A percentile compares a stretch with the other conserved stretches of the same genome.
Conservation (phyloP, 768 basidiomycete genomes). For the Suillus luteus region DNA sequence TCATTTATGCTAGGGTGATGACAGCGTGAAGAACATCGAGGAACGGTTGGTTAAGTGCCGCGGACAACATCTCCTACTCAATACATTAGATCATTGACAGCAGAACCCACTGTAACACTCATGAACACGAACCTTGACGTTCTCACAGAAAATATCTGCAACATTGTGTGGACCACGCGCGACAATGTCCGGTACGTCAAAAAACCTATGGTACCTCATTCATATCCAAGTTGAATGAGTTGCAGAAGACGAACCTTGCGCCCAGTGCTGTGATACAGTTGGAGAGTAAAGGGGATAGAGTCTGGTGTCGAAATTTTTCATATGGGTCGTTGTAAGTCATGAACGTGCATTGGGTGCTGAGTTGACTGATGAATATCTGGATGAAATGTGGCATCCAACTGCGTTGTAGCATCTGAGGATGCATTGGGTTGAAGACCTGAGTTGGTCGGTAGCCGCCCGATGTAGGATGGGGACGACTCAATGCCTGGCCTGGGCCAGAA, state of each 20-base stretch:
- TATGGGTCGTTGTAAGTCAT: constrained; percentile 68
- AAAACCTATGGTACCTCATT: constrained; percentile 42
- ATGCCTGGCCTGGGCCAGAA: neutral
- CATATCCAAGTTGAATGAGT: neutral
- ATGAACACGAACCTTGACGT: constrained; percentile 58
- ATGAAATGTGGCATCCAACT: constrained; percentile 73
- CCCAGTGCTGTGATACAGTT: constrained; percentile 67
- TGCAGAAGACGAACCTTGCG: constrained; percentile 46
- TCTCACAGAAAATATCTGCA: constrained; percentile 65
- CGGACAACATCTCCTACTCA: constrained; percentile 50
- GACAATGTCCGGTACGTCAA: constrained; percentile 58
- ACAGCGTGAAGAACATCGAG: constrained; percentile 72
- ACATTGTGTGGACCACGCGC: constrained; percentile 63
- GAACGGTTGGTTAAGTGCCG: constrained; percentile 56
- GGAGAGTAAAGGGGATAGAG: constrained; percentile 53
- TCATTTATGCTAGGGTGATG: constrained; percentile 76
- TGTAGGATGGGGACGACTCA: neutral
- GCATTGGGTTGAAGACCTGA: constrained; percentile 63
- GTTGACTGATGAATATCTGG: constrained; percentile 68
- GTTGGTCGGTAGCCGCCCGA: constrained; percentile 18
- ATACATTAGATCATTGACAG: constrained; percentile 10
- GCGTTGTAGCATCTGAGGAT: constrained; percentile 63
- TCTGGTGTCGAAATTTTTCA: constrained; percentile 59
- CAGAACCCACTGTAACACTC: constrained; percentile 4
- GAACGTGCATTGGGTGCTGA: constrained; percentile 68